Evolutionary conservation across 768 basidiomycete species (phyloP).

Genomic region (Lentinula guzmanii): DNA sequence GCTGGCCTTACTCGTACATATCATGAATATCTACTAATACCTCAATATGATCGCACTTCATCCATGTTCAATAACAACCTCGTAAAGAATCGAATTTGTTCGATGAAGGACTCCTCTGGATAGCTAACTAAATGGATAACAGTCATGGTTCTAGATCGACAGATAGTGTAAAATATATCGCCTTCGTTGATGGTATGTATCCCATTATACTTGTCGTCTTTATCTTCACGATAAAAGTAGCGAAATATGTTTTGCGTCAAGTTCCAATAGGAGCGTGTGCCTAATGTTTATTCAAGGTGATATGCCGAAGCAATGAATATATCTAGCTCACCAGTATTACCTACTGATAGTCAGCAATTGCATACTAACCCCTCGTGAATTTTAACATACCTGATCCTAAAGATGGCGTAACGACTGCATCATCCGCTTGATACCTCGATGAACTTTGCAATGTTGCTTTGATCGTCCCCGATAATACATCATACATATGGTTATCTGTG

Average conservation of each 20-base stretch:
- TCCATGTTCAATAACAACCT: slow-evolving; percentile 34
- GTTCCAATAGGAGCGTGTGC: slow-evolving; percentile 27
- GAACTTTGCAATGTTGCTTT: slow-evolving; percentile 28
- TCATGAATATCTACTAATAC: not conserved
- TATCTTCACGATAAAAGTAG: slow-evolving; percentile 27
- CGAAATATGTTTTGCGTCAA: slow-evolving; percentile 37
- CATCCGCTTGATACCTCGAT: slow-evolving; percentile 12
- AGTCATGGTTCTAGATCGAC: too few species aligned
- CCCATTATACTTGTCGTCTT: slow-evolving; percentile 15
- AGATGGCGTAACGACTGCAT: slow-evolving; percentile 18
- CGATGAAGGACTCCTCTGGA: slow-evolving; percentile 26
- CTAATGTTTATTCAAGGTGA: slow-evolving; percentile 14
- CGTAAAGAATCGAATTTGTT: slow-evolving; percentile 34
- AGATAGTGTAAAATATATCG: slow-evolving; percentile 7
- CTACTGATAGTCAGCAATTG: not conserved
- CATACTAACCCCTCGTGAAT: not conserved
- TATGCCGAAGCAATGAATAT: not conserved
- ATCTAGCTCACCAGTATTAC: slow-evolving; percentile 19
- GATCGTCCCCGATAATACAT: slow-evolving; percentile 36
- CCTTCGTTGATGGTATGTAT: slow-evolving; percentile 50
- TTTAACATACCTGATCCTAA: slow-evolving; percentile 17
- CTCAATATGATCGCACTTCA: slow-evolving; percentile 12
- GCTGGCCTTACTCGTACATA: not conserved
- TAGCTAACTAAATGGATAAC: slow-evolving; percentile 7
- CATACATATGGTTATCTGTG: slow-evolving; percentile 15